These are phyloP conservation scores for Jackrogersella minutella DNA, from an alignment of 495 filamentous ascomycete genomes.

Conservation along the genomic window DNA sequence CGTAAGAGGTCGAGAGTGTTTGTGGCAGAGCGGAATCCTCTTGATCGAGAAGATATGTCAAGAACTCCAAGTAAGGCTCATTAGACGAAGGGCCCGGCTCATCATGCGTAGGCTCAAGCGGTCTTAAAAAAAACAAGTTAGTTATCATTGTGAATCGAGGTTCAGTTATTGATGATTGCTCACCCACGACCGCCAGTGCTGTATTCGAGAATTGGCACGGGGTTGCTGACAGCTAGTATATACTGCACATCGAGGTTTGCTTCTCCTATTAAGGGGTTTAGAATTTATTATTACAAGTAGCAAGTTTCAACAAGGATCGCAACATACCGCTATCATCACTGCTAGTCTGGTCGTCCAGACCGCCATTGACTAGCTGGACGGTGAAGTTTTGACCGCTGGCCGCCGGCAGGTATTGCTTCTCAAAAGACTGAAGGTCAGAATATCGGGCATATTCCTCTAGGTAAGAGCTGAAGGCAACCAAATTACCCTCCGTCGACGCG, in stretches of 20 bases:
- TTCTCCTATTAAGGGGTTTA: constrained; percentile 53
- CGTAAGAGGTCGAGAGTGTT: constrained; percentile 77
- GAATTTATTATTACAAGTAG: not conserved
- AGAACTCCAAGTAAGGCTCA: constrained; percentile 79
- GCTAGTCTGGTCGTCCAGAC: constrained; percentile 60
- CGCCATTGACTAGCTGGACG: constrained; percentile 64
- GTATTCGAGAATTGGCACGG: constrained; percentile 70
- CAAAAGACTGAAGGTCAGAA: constrained; percentile 44
- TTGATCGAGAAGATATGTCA: constrained; percentile 59
- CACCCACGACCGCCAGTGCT: constrained; percentile 69
- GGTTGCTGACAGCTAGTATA: constrained; percentile 61
- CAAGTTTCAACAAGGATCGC: not conserved
- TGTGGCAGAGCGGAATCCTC: constrained; percentile 66
- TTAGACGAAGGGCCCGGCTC: constrained; percentile 63
- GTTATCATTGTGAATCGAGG: not conserved
- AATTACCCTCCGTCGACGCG: constrained; percentile 56
- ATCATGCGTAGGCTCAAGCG: constrained; percentile 69
- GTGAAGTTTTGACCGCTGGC: constrained; percentile 61
- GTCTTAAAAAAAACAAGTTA: constrained; percentile 33
- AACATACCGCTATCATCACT: constrained; percentile 49
- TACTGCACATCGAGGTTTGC: constrained; percentile 81
- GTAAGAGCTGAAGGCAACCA: constrained; percentile 67
- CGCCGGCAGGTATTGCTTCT: constrained; percentile 48
- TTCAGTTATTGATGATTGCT: constrained; percentile 3
- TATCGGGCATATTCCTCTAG: constrained; percentile 59